A percentile compares a stretch with the other conserved stretches of the same genome.
Conservation (phyloP, 371 early-diverging fungal genomes). For the Fennellomyces sp. region DNA sequence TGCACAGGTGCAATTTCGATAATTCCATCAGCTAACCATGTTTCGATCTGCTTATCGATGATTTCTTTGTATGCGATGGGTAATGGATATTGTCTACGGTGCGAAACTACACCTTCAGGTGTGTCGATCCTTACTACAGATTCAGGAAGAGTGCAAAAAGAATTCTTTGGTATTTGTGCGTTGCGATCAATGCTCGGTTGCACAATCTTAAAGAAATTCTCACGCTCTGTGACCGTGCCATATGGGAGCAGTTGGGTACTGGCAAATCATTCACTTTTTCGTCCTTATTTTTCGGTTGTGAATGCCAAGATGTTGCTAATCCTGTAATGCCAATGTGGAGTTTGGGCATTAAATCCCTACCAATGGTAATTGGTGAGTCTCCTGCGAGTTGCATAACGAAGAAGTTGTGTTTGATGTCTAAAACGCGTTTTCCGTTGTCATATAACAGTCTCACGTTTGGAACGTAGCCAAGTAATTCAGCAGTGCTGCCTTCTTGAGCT, state of each 20-base stretch:
- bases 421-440: not conserved
- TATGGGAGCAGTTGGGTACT: constrained; percentile 19
- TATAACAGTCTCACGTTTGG: not conserved
- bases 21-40: constrained; percentile 7
- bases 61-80: not conserved
- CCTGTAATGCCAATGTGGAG: constrained; percentile 10
- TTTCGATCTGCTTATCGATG: constrained; percentile 4
- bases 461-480: not conserved
- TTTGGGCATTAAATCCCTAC: constrained; percentile 9
- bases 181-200: constrained; percentile 13
- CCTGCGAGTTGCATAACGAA: constrained; percentile 5
- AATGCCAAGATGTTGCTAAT: constrained; percentile 4
- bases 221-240: constrained; percentile 14
- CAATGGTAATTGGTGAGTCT: constrained; percentile 1
- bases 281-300: not conserved
- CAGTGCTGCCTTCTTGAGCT: not conserved
- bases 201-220: constrained; percentile 3
- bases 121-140: constrained; percentile 11
- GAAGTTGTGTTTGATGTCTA: constrained; percentile 3
- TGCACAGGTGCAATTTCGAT: constrained; percentile 5
- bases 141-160: constrained; percentile 22
- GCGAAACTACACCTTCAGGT: constrained; percentile 6
- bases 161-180: constrained; percentile 2
- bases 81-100: constrained; percentile 18
- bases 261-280: not conserved